Evolutionary conservation across 441 rosid genomes (phyloP), one percentile per base, ranked within the genome.

Genomic region (Pelargonium citronellum): DNA sequence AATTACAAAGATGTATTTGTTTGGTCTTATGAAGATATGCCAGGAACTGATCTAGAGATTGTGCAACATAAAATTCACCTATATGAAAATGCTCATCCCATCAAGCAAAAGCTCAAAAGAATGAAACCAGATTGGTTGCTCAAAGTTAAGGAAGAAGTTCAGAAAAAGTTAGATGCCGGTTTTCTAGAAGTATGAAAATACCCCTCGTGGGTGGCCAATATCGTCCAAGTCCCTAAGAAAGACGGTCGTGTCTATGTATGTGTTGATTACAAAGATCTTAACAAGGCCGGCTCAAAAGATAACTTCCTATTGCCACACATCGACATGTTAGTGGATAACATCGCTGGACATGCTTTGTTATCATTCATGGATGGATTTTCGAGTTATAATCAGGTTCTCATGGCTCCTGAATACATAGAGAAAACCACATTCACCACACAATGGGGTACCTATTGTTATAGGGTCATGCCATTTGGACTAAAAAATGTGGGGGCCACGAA

Each of bases 101-200:
- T 30, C 0, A 30, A 61, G 34, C 8, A 61, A 22, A 61, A 20
- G 13, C 27, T 61, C 7, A 19, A 9, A 47, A 71, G 68, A 66
- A 71, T 61, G 61, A 71, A 71, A 27, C 65, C 73, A 0, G 65
- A 71, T 17, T 43, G 37, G 51, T 19, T 13, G 9, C 1, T 16
- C 8, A 53, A 7, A n/a, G 44, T 41, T 4, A 61, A 57, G 9
- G 60, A 30, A 53, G 51, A 69, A 69, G 20, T 57, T 15, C 15
- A 15, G 13, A 69, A 53, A 24, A 22, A 19, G 24, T 55, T 69
- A 34, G 30, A 67, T 11, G 70, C 57, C 4, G 65, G 22, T 6
- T 61, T 61, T 61, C 17, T 61, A 11, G 12, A 0, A 0, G 65
- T 61, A 15, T 1, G 11, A 5, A 16, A 61, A 7, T 61, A 61